A percentile compares a stretch with the other conserved stretches of the same genome.
These are phyloP conservation scores for Cercospora zeae-maydis DNA, from an alignment of 2,329 filamentous ascomycete species.

Conservation along the genomic window DNA sequence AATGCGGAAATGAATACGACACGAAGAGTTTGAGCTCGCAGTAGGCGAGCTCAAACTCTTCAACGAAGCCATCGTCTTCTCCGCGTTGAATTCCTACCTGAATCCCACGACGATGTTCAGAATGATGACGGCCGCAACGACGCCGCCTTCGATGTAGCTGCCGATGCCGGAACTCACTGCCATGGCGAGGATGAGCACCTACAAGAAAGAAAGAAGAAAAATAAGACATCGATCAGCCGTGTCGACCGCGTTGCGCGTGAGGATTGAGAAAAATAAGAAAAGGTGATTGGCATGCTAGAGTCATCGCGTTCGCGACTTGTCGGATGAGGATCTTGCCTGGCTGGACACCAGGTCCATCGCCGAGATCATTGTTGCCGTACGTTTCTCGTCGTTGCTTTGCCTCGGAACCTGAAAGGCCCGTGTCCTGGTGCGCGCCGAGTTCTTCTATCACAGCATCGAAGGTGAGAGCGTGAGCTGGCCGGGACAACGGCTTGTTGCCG, in stretches of 20 bases:
- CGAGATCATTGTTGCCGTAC: conserved; percentile 66
- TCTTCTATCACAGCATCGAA: conserved; percentile 51
- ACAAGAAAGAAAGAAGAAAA: conserved; percentile 5
- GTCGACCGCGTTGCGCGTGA: conserved; percentile 5
- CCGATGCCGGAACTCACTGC: conserved; percentile 45
- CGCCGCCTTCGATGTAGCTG: conserved; percentile 48
- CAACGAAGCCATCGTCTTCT: conserved; percentile 49
- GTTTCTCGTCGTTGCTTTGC: conserved; percentile 57
- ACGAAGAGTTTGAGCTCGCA: conserved; percentile 41
- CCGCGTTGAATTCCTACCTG: conserved; percentile 45
- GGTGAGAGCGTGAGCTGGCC: conserved; percentile 60
- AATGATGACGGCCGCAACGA: conserved; percentile 44
- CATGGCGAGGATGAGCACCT: conserved; percentile 49
- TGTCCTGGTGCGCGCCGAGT: conserved; percentile 61
- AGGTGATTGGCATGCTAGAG: conserved; percentile 41
- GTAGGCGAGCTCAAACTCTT: conserved; percentile 46
- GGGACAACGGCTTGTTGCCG: conserved; percentile 52
- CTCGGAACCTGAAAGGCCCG: conserved; percentile 60
- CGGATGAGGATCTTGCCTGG: conserved; percentile 69
- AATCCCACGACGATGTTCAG: conserved; percentile 47
- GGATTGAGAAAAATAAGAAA: too few species aligned
- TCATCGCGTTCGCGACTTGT: conserved; percentile 74
- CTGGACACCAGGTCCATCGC: conserved; percentile 65
- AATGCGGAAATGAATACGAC: conserved; percentile 26
- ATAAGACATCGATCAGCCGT: conserved; percentile 14